Evolutionary conservation across 2,329 filamentous ascomycete species (phyloP).

Genomic region (Scytalidium lignicola): DNA sequence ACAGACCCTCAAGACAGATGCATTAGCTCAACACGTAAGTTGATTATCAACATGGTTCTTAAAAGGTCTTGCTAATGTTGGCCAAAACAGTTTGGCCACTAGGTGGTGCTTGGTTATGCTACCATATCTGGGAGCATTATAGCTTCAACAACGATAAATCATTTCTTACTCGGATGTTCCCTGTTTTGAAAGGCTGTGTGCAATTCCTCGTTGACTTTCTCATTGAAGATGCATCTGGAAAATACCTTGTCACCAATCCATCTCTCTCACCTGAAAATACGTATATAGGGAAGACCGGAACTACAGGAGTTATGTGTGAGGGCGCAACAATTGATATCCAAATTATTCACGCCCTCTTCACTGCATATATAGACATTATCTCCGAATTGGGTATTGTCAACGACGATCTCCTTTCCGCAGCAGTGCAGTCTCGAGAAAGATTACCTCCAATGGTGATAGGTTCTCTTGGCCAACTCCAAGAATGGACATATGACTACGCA

Average conservation of each 20-base stretch:
- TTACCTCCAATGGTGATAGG: conserved; percentile 23
- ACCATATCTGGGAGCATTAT: conserved; percentile 35
- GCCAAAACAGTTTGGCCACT: conserved; percentile 30
- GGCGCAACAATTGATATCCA: conserved; percentile 43
- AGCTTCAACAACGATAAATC: conserved; percentile 27
- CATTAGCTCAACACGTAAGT: conserved; percentile 24
- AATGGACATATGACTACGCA: conserved; percentile 34
- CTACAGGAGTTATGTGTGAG: conserved; percentile 32
- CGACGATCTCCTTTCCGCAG: conserved; percentile 20
- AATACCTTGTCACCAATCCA: conserved; percentile 30
- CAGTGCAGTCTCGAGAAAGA: conserved; percentile 4
- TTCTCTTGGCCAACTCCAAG: conserved; percentile 32
- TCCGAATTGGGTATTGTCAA: conserved; percentile 21
- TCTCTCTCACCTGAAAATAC: conserved; percentile 35
- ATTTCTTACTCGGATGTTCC: conserved; percentile 25
- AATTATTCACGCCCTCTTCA: conserved; percentile 35
- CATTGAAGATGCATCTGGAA: conserved; percentile 22
- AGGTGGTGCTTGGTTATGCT: conserved; percentile 35
- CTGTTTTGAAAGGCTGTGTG: conserved; percentile 26
- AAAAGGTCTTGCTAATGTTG: neutral
- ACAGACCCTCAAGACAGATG: conserved; percentile 28
- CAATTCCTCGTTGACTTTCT: conserved; percentile 31
- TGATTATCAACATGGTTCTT: neutral
- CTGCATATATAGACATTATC: conserved; percentile 19
- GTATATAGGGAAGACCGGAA: conserved; percentile 18